Evolutionary conservation across 176 grass and related monocot species (phyloP).

Genomic region (Phoenix roebelenii): DNA sequence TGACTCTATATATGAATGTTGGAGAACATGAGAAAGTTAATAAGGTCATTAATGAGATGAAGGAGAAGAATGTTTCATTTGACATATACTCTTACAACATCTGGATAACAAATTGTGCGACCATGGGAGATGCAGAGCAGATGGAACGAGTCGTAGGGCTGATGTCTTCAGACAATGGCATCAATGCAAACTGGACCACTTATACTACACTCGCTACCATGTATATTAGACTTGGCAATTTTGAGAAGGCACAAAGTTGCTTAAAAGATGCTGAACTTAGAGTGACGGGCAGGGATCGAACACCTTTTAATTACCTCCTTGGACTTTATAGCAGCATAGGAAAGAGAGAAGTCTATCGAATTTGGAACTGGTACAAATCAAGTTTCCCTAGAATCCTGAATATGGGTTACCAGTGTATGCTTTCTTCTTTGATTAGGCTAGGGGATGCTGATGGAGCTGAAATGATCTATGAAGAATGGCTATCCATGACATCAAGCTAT

Average conservation of each 20-base stretch:
- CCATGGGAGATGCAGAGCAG: constrained; percentile 47
- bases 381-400: constrained; percentile 67
- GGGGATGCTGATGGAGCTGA: constrained; percentile 67
- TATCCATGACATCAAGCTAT: constrained; percentile 36
- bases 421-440: constrained; percentile 57
- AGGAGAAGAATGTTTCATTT: constrained; percentile 42
- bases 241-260: constrained; percentile 64
- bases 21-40: constrained; percentile 46
- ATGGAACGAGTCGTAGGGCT: constrained; percentile 53
- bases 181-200: constrained; percentile 85
- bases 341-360: constrained; percentile 67
- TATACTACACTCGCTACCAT: constrained; percentile 78
- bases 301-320: constrained; percentile 73
- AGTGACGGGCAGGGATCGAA: constrained; percentile 57
- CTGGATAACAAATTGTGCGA: constrained; percentile 70
- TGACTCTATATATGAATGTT: constrained; percentile 73
- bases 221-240: constrained; percentile 54
- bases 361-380: constrained; percentile 91
- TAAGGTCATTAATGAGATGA: constrained; percentile 63
- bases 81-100: constrained; percentile 71
- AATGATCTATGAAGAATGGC: constrained; percentile 87
- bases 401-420: constrained; percentile 57
- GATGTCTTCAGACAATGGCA: constrained; percentile 54
- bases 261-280: constrained; percentile 79
- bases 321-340: constrained; percentile 60